Conservation (phyloP, 2,329 filamentous ascomycete species). For the Alternaria metachromatica region DNA sequence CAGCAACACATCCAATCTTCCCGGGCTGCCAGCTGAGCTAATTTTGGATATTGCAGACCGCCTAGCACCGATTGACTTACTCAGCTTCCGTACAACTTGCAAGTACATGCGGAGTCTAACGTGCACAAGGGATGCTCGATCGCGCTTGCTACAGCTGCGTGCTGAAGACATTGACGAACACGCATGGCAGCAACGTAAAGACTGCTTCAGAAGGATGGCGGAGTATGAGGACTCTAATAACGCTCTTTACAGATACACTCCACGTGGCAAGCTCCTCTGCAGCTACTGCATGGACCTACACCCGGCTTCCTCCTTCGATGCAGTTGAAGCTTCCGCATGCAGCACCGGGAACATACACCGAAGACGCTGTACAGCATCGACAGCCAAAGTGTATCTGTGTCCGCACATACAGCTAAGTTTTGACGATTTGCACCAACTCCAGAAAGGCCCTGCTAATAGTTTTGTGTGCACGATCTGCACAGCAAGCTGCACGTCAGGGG, state of each 20-base stretch:
- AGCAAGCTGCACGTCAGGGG: not conserved
- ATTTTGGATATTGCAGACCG: not conserved
- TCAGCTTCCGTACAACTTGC: not conserved
- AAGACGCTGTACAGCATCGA: not conserved
- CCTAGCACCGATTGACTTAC: not conserved
- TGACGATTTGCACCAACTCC: not conserved
- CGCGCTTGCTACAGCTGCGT: too few relatives aligned
- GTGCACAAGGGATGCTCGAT: too few relatives aligned
- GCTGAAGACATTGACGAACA: not conserved
- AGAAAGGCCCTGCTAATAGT: accelerated
- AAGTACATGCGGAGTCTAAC: not conserved
- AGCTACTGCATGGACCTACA: not conserved
- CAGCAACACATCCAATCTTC: not conserved
- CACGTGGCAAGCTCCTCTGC: not conserved
- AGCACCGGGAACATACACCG: accelerated
- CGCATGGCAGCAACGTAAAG: not conserved
- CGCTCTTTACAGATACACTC: not conserved
- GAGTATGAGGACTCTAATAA: not conserved
- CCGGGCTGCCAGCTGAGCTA: not conserved
- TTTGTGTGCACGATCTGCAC: not conserved
- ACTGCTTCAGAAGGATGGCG: not conserved
- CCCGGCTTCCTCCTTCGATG: not conserved
- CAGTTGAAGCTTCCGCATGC: accelerated
- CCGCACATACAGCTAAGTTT: not conserved
- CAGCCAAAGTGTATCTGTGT: not conserved